A percentile compares a stretch with the other conserved stretches of the same genome.
Conservation (phyloP, 2,329 filamentous ascomycete species). For the Xenoacremonium recifei region DNA sequence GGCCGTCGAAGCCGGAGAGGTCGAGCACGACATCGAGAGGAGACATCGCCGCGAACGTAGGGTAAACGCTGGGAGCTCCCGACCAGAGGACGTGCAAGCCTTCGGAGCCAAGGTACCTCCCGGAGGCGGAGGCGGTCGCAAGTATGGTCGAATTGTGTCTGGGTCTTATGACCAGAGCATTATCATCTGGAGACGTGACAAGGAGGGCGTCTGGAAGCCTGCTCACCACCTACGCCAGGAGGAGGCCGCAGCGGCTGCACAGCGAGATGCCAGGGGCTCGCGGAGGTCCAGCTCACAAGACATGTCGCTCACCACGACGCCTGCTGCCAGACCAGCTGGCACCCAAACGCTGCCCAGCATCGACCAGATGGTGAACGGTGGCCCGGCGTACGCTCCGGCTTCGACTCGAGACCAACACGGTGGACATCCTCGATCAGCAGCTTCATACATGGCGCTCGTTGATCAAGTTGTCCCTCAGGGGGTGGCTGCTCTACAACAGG, state of each 20-base stretch:
- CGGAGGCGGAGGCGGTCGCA: slow-evolving; percentile 85
- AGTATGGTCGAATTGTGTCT: slow-evolving; percentile 91
- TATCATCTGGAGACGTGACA: slow-evolving; percentile 89
- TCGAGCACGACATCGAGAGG: slow-evolving; percentile 35
- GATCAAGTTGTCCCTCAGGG: slow-evolving; percentile 53
- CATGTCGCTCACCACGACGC: slow-evolving; percentile 12
- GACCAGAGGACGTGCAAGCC: slow-evolving; percentile 73
- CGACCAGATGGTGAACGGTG: slow-evolving; percentile 1
- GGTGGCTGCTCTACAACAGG: slow-evolving; percentile 43
- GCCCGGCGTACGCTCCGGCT: slow-evolving; percentile 1
- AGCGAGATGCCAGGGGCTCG: slow-evolving; percentile 28
- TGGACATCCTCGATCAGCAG: slow-evolving; percentile 29
- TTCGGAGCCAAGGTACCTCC: slow-evolving; percentile 86
- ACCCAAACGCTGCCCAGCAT: slow-evolving; percentile 2
- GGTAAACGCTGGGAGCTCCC: slow-evolving; percentile 69
- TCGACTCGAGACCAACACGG: slow-evolving; percentile 25
- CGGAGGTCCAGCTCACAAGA: too few relatives aligned
- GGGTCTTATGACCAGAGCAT: slow-evolving; percentile 96
- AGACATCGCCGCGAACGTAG: slow-evolving; percentile 38
- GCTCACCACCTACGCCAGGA: slow-evolving; percentile 74
- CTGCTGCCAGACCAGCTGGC: slow-evolving; percentile 9
- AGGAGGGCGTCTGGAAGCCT: slow-evolving; percentile 80
- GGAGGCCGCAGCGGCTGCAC: slow-evolving; percentile 59
- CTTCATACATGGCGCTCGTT: slow-evolving; percentile 51
- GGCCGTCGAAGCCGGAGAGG: slow-evolving; percentile 51